Evolutionary conservation across 2,329 filamentous ascomycete species (phyloP).

Genomic region (Hypoxylon sp.): DNA sequence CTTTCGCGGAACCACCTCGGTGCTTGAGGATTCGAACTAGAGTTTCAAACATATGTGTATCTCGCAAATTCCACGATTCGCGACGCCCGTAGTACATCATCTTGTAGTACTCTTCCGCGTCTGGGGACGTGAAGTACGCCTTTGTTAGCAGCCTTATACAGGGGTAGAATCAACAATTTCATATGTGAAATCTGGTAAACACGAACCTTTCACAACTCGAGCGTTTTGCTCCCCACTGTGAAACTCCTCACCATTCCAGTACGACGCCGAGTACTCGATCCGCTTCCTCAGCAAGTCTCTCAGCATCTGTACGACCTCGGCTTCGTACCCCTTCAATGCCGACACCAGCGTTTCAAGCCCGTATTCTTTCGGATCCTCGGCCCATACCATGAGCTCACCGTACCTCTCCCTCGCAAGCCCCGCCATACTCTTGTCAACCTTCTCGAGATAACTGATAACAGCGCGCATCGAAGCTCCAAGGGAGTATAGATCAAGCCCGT

Average conservation of each 20-base stretch:
- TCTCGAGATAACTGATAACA: conserved; percentile 7
- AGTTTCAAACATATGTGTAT: conserved; percentile 17
- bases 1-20: conserved; percentile 2
- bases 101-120: conserved; percentile 15
- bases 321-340: conserved; percentile 13
- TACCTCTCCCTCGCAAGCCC: conserved; percentile 11
- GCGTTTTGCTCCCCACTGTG: not conserved
- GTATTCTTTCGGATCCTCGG: conserved; percentile 8
- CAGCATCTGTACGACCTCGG: conserved; percentile 9
- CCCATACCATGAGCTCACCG: conserved; percentile 6
- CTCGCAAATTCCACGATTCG: conserved; percentile 17
- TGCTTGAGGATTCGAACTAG: not conserved
- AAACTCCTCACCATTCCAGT: conserved; percentile 1
- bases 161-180: not conserved
- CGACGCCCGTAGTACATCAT: conserved; percentile 5
- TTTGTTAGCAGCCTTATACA: not conserved
- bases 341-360: conserved; percentile 15
- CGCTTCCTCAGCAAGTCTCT: conserved; percentile 3
- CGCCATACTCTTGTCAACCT: conserved; percentile 3
- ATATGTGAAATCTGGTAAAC: not conserved
- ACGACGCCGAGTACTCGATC: not conserved
- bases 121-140: not conserved
- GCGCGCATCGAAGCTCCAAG: conserved; percentile 3
- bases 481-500: conserved; percentile 3
- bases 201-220: conserved; percentile 6